Base-by-base conservation (phyloP, 2,329 filamentous ascomycete genomes). In the Aureobasidium mangrovei region DNA sequence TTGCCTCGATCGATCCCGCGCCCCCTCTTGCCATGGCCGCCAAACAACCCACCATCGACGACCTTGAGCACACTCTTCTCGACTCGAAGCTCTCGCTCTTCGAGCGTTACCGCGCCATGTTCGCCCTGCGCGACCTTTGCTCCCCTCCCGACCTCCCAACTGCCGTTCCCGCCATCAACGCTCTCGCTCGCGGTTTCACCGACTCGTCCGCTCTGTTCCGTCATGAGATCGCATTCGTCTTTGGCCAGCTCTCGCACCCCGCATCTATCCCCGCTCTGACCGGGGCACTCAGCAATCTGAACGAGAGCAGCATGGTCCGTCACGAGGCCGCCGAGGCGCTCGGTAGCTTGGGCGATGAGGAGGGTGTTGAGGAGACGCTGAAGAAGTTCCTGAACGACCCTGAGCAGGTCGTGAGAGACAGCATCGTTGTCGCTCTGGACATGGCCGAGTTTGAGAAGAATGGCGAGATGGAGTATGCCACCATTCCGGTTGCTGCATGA, bases 191-290 rank as follows among this genome's bases (percentile, higher is more conserved):
- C 66, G 93, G 93, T 12, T 84, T 98, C 63, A 77, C 77, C 32
- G 93, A 98, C 68, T 77, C 83, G 18, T 96, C 91, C 46, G 91
- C 91, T 4, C 82, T 98, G 6, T 97, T 98, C 79, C 85, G 93
- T 61, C 93, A 98, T 73, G 93, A 98, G 69, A 90, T 98, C 60
- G 93, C 93, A 10, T 98, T 98, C 68, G 93, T 98, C 10, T 98
- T 98, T 63, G 93, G 93, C 54, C 93, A 98, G 70, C 78, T 98
- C 51, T 90, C 87, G 54, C 93, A 98, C 67, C 93, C 93, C 1
- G 91, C 91, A n/a, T 95, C 90, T 1, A 96, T 98, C 61, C 91
- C 93, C 3, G 88, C 88, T 57, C 80, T 98, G 56, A 85, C 86
- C 12, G 82, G 81, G 49, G 83, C 87, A 1, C 76, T 98, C 56